Evolutionary conservation across 164 flowering plant genomes (phyloP).

Genomic region (Stephania yunnanensis): DNA sequence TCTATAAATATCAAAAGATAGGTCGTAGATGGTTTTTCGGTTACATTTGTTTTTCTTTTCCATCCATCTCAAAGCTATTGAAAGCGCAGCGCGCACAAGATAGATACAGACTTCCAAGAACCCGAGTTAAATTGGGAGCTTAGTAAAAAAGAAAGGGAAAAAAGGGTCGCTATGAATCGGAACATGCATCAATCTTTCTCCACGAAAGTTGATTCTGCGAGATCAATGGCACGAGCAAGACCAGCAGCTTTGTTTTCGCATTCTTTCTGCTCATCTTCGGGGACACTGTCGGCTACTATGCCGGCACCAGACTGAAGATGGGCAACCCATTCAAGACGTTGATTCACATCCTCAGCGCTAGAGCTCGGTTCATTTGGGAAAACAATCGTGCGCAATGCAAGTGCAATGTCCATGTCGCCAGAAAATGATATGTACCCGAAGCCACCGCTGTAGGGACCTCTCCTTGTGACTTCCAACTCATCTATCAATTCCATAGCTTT

Average conservation of each 20-base stretch:
- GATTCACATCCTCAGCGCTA: constrained; percentile 62
- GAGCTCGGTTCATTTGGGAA: constrained; percentile 57
- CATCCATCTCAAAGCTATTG: neutral
- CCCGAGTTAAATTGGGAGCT: too few relatives aligned
- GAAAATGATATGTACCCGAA: constrained; percentile 82
- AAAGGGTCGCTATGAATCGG: neutral
- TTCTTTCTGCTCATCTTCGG: constrained; percentile 73
- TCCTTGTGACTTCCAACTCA: constrained; percentile 62
- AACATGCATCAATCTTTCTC: constrained; percentile 17
- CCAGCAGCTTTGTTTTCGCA: constrained; percentile 91
- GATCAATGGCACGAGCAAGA: constrained; percentile 84
- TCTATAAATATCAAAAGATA: too few relatives aligned
- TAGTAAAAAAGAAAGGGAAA: neutral
- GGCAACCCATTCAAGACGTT: constrained; percentile 83
- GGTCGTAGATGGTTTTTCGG: too few relatives aligned
- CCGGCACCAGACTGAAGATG: constrained; percentile 93
- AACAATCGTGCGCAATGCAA: constrained; percentile 81
- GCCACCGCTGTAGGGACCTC: constrained; percentile 94
- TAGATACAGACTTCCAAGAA: neutral
- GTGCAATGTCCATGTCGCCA: constrained; percentile 87
- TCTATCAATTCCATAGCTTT: constrained; percentile 96
- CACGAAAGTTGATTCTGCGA: constrained; percentile 79
- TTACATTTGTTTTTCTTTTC: neutral
- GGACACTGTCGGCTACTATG: constrained; percentile 81
- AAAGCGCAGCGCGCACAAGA: neutral